A percentile compares a stretch with the other conserved stretches of the same genome.
Conservation (phyloP, 1,284 basidiomycete genomes). For the Ceratobasidium sp. region DNA sequence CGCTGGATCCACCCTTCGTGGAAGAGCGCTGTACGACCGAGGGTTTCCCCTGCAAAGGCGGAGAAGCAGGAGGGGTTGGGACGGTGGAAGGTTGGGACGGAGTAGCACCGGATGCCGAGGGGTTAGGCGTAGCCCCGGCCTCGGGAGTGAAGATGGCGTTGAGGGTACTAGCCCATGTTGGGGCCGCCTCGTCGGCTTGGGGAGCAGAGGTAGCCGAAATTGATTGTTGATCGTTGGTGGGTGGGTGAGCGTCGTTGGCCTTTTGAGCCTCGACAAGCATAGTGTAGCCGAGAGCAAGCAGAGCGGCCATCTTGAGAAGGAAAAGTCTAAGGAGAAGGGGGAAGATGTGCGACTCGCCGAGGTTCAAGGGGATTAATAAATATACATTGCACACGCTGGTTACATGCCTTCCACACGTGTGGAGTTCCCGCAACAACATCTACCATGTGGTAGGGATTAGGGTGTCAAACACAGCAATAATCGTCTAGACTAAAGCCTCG, state of each 20-base stretch:
- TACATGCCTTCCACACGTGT: constrained; percentile 40
- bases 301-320: constrained; percentile 19
- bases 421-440: constrained; percentile 16
- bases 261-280: constrained; percentile 35
- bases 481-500: constrained; percentile 24
- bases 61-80: constrained; percentile 1
- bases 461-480: neutral
- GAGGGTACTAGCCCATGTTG: constrained; percentile 9
- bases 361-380: constrained; percentile 10
- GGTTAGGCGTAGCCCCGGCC: neutral
- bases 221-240: neutral
- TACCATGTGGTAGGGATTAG: constrained; percentile 25
- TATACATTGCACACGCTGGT: constrained; percentile 19
- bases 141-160: neutral
- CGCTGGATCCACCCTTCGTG: constrained; percentile 2
- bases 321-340: neutral
- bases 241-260: constrained; percentile 4
- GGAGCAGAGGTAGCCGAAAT: neutral
- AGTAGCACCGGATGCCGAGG: neutral
- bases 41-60: constrained; percentile 3
- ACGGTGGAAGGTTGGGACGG: neutral
- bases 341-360: neutral
- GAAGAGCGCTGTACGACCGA: constrained; percentile 2
- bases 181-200: neutral
- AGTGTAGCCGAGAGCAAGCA: constrained; percentile 35